Percentiles rank a stretch among this genome's conserved stretches.
These are phyloP conservation scores for Pyricularia grisea DNA, from an alignment of 2,329 filamentous ascomycete species.

Conservation along the genomic window DNA sequence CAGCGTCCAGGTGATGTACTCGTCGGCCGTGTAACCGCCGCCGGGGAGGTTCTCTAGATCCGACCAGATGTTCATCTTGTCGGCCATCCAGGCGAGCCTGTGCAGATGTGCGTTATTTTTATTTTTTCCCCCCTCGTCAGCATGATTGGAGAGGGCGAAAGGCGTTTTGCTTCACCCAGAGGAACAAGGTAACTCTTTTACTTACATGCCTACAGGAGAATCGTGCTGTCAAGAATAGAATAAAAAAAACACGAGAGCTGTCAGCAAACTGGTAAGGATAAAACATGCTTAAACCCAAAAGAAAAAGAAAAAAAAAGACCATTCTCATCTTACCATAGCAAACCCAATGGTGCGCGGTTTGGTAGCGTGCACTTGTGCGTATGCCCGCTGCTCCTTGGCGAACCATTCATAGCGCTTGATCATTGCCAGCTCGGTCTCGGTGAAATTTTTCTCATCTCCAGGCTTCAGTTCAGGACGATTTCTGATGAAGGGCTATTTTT, in stretches of 20 bases:
- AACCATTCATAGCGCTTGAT: neutral
- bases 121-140: too few relatives aligned
- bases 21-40: constrained; percentile 9
- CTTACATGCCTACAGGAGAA: constrained; percentile 18
- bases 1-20: constrained; percentile 15
- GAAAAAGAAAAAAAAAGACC: neutral
- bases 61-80: constrained; percentile 1
- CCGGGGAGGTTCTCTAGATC: neutral
- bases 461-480: neutral
- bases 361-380: constrained; percentile 10
- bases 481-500: neutral
- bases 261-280: neutral
- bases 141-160: neutral
- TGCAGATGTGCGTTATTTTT: constrained; percentile 7
- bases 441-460: neutral
- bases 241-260: neutral
- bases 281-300: neutral
- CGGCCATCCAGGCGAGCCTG: constrained; percentile 3
- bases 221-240: constrained; percentile 12
- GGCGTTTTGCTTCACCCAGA: neutral
- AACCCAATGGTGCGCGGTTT: constrained; percentile 17
- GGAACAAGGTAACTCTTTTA: constrained; percentile 13
- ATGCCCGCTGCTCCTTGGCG: neutral
- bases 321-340: constrained; percentile 9
- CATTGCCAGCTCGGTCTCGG: neutral